A percentile compares a stretch with the other conserved stretches of the same genome.
phyloP scores from a whole-genome alignment of 176 grass and related monocot species.

The sorghum (Sorghum bicolor) region DNA sequence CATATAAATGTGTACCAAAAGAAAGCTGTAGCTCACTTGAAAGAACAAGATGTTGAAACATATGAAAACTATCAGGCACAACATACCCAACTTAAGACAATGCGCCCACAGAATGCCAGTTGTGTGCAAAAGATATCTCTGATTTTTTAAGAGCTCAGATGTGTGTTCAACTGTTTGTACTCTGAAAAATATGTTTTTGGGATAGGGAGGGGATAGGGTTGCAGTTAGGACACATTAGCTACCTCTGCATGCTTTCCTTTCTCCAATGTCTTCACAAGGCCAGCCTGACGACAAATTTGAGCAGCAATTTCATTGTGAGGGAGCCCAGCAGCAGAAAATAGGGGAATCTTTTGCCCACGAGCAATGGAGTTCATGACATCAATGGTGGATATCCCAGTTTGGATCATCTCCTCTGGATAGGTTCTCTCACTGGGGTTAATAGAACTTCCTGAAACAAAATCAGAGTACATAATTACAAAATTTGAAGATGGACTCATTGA shows the following conservation, averaged over 20 bases:
- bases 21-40: neutral
- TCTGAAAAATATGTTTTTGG: neutral
- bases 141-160: neutral
- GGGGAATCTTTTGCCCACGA: conserved; percentile 97
- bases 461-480: conserved; percentile 9
- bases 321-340: conserved; percentile 98
- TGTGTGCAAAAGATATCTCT: neutral
- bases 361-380: conserved; percentile 99
- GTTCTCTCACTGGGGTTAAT: conserved; percentile 99
- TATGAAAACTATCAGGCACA: neutral
- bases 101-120: neutral
- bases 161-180: neutral
- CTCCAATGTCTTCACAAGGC: conserved; percentile 90
- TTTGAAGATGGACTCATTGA: neutral
- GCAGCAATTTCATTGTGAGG: conserved; percentile 99
- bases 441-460: conserved; percentile 77
- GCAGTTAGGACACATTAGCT: neutral
- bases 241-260: conserved; percentile 84
- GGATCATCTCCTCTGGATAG: conserved; percentile 99
- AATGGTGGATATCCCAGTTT: conserved; percentile 98
- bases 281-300: conserved; percentile 99
- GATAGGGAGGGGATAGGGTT: neutral
- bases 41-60: neutral
- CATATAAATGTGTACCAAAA: neutral
- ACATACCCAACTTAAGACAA: neutral